Percentiles rank a stretch among this genome's conserved stretches.
Evolutionary conservation across 371 early-diverging fungal species (phyloP).

Genomic region (Cladochytrium tenue): DNA sequence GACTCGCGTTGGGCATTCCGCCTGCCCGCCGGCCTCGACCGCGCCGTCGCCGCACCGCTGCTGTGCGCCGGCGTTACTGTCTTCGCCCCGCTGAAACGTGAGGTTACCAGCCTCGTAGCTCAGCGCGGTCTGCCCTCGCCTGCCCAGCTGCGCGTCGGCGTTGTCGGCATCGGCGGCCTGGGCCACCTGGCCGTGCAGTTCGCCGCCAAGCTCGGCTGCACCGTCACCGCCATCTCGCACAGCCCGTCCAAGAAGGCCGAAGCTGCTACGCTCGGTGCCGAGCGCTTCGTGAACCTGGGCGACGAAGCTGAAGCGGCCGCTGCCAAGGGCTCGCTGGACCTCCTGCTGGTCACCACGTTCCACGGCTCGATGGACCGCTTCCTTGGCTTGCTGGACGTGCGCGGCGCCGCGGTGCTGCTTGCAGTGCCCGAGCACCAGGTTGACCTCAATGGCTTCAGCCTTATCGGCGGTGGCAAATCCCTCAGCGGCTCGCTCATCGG

Average conservation of each 20-base stretch:
- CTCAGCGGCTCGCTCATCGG: slow-evolving; percentile 76
- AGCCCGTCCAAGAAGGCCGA: slow-evolving; percentile 68
- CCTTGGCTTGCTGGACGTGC: slow-evolving; percentile 46
- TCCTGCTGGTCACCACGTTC: slow-evolving; percentile 31
- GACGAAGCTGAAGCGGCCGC: slow-evolving; percentile 43
- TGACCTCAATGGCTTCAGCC: slow-evolving; percentile 27
- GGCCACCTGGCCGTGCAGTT: slow-evolving; percentile 71
- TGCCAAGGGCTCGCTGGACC: slow-evolving; percentile 24
- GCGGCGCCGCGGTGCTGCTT: slow-evolving; percentile 64
- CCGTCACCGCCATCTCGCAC: slow-evolving; percentile 74
- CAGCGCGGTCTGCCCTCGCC: slow-evolving; percentile 16
- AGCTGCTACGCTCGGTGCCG: slow-evolving; percentile 68
- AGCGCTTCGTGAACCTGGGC: slow-evolving; percentile 44
- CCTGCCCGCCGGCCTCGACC: slow-evolving; percentile 60
- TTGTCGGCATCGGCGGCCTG: slow-evolving; percentile 72
- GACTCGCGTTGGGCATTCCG: slow-evolving; percentile 17
- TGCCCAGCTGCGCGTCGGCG: slow-evolving; percentile 61
- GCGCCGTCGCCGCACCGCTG: slow-evolving; percentile 56
- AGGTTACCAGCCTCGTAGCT: too few relatives aligned
- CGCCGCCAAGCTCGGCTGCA: slow-evolving; percentile 64
- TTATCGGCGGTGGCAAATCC: slow-evolving; percentile 54
- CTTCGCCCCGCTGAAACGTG: slow-evolving; percentile 49
- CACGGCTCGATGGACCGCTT: slow-evolving; percentile 18
- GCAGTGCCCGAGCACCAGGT: slow-evolving; percentile 64
- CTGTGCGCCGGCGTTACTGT: slow-evolving; percentile 76